Evolutionary conservation across 371 early-diverging fungal species (phyloP).

Genomic region (Mucor sp.): DNA sequence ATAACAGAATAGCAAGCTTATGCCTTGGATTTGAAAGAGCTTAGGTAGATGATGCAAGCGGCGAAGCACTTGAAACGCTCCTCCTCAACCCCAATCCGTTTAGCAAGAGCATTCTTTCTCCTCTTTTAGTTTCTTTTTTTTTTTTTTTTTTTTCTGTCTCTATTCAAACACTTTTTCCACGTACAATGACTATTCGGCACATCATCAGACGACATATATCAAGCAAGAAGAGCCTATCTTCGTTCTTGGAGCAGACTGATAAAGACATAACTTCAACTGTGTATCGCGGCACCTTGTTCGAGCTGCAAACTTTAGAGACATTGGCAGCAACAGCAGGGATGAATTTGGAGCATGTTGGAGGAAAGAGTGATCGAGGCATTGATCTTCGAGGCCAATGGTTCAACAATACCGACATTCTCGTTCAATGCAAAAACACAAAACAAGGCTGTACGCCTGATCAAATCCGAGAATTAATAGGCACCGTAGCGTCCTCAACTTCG

Average conservation of each 20-base stretch:
- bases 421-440: constrained; percentile 46
- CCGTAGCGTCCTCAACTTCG: constrained; percentile 11
- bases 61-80: background rate
- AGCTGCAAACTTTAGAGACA: constrained; percentile 38
- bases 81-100: background rate
- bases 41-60: background rate
- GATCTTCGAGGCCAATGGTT: constrained; percentile 45
- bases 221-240: background rate
- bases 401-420: constrained; percentile 13
- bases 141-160: background rate
- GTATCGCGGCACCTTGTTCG: constrained; percentile 44
- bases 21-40: background rate
- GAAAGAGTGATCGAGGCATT: constrained; percentile 44
- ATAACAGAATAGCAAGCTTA: background rate
- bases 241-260: constrained; percentile 12
- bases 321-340: constrained; percentile 30
- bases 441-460: constrained; percentile 48
- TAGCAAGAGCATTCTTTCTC: background rate
- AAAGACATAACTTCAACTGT: constrained; percentile 27
- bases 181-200: background rate
- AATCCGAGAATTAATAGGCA: constrained; percentile 40
- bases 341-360: constrained; percentile 41
- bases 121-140: background rate
- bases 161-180: background rate
- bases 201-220: background rate